A percentile compares a stretch with the other conserved stretches of the same genome.
Evolutionary conservation across 495 filamentous ascomycete genomes (phyloP).

Genomic region (Neurospora discreta): DNA sequence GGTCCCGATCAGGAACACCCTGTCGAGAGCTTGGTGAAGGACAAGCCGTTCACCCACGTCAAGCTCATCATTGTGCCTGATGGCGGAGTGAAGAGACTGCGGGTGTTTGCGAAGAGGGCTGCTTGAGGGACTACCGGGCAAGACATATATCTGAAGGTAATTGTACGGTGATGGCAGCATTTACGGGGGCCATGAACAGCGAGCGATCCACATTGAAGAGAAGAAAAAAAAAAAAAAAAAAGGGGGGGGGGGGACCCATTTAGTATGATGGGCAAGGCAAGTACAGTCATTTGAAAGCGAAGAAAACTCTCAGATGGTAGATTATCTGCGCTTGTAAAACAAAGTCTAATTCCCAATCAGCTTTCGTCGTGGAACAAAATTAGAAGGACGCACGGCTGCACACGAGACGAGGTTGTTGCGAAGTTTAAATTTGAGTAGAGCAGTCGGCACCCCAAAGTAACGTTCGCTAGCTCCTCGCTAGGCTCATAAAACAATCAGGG

Average conservation of each 20-base stretch:
- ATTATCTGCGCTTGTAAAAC: not conserved
- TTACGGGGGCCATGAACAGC: not conserved
- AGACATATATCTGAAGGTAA: not conserved
- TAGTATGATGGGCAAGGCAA: not conserved
- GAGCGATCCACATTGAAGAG: not conserved
- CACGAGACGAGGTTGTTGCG: not conserved
- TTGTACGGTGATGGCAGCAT: not conserved
- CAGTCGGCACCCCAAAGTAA: not conserved
- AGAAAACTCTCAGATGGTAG: not conserved
- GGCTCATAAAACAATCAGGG: not conserved
- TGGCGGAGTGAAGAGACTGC: slow-evolving; percentile 79
- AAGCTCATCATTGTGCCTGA: slow-evolving; percentile 90
- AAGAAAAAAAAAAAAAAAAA: no score
- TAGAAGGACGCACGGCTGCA: not conserved
- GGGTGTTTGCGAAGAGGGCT: slow-evolving; percentile 62
- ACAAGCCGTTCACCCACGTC: slow-evolving; percentile 59
- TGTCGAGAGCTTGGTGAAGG: slow-evolving; percentile 43
- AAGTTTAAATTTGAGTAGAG: not conserved
- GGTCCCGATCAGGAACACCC: slow-evolving; percentile 77
- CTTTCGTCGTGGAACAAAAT: not conserved
- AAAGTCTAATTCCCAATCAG: not conserved
- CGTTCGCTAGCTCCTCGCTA: not conserved
- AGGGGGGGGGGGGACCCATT: not conserved
- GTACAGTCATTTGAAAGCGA: not conserved
- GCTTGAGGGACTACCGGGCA: slow-evolving; percentile 15